Percentiles rank a stretch among this genome's conserved stretches.
Conservation (phyloP, 2,329 filamentous ascomycete species). For the Paecilomyces formosus region DNA sequence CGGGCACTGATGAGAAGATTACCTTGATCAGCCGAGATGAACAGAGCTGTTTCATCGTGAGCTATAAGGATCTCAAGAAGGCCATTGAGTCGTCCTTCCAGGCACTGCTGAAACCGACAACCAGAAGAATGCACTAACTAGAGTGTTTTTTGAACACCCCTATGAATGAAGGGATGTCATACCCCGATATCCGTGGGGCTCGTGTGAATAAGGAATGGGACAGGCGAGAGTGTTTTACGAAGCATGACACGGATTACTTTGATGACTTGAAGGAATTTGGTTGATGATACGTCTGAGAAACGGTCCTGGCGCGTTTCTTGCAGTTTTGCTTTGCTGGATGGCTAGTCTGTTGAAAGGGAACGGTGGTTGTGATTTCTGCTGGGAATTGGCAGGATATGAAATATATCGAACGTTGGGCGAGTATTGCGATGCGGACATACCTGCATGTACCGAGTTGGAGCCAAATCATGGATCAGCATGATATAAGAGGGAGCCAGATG, state of each 20-base stretch:
- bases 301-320: not conserved
- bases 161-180: not conserved
- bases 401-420: too few relatives aligned
- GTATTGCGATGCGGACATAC: too few relatives aligned
- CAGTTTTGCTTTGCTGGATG: not conserved
- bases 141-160: not conserved
- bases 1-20: constrained; percentile 78
- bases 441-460: not conserved
- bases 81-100: constrained; percentile 55
- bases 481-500: not conserved
- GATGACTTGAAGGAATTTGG: not conserved
- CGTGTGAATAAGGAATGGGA: not conserved
- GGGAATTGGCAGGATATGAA: too few relatives aligned
- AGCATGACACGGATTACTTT: not conserved
- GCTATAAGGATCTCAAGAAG: constrained; percentile 78
- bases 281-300: not conserved
- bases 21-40: constrained; percentile 83
- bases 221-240: not conserved
- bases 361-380: not conserved
- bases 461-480: not conserved
- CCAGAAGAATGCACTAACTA: constrained; percentile 26
- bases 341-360: not conserved
- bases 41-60: constrained; percentile 79
- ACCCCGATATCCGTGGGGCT: not conserved
- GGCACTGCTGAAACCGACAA: constrained; percentile 43